Evolutionary conservation across 139 green algal species (phyloP).

Genomic region (Tetraselmis striata): DNA sequence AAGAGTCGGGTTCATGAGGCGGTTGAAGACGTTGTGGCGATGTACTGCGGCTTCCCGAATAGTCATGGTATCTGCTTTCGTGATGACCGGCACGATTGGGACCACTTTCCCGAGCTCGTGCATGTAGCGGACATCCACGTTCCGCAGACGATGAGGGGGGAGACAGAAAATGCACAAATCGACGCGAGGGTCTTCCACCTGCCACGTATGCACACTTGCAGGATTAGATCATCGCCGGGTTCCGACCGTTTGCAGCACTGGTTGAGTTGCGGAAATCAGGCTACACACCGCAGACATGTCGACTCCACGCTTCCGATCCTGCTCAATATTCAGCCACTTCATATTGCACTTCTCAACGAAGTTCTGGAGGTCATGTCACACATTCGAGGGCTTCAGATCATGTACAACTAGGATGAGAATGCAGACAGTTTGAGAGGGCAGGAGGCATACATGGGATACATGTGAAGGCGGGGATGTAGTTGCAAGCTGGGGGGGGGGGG

Average conservation of each 20-base stretch:
- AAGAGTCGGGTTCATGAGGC: neutral
- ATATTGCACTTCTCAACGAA: slow-evolving; percentile 29
- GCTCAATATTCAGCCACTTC: slow-evolving; percentile 58
- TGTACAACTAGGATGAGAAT: too few relatives aligned
- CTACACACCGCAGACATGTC: slow-evolving; percentile 18
- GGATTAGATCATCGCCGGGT: too few relatives aligned
- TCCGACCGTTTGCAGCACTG: too few relatives aligned
- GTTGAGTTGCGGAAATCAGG: too few relatives aligned
- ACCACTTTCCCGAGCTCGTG: slow-evolving; percentile 49
- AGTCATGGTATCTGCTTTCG: slow-evolving; percentile 74
- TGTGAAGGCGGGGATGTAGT: too few relatives aligned
- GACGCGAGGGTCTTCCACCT: slow-evolving; percentile 61
- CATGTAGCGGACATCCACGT: slow-evolving; percentile 39
- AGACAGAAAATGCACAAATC: slow-evolving; percentile 70
- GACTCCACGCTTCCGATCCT: slow-evolving; percentile 29
- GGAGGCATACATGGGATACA: too few relatives aligned
- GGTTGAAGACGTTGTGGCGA: slow-evolving; percentile 44
- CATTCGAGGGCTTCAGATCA: too few relatives aligned
- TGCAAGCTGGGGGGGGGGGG: too few relatives aligned
- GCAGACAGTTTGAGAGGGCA: too few relatives aligned
- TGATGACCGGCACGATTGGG: slow-evolving; percentile 65
- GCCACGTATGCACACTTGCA: too few relatives aligned
- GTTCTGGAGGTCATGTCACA: too few relatives aligned
- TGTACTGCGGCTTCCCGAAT: slow-evolving; percentile 53
- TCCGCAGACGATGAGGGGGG: slow-evolving; percentile 59